Base-by-base conservation (phyloP, 2,329 filamentous ascomycete genomes). In the Magnaporthales sp. region DNA sequence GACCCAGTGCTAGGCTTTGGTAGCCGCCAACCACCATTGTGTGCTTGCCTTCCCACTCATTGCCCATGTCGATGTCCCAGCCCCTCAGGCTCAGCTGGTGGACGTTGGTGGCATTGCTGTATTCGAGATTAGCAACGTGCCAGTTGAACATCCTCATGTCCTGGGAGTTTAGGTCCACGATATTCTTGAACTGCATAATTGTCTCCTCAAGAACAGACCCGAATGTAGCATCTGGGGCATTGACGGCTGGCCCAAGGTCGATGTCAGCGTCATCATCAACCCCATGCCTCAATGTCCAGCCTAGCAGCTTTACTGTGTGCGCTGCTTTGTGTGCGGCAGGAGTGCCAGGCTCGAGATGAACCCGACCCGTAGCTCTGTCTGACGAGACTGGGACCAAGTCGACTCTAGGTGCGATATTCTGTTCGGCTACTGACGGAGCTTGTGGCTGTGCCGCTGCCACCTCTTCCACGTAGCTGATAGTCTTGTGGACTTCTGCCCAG, bases 111-210 rank as follows among this genome's bases (percentile, higher is more conserved):
- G 95, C 95, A 76, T 98, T 99, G 69, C 94, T 96, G 75, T 99
- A 99, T 77, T 99, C 95, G 15, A 99, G 84, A 74, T 99, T 99
- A 70, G 96, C 96, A 76, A 97, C 91, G 77, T 99, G 96, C 95
- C 95, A 99, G 74, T 97, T 99, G 73, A 98, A 84, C 19, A 99
- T 82, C 62, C 95, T 87, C 77, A 96, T 89, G 73, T 99, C 95
- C 74, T 92, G 91, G 1, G 93, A 86, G 15, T 88, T 91, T 65
- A 99, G 80, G 67, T 96, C 89, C 30, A 98, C 84, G 63, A 99
- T 85, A 32, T 85, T 83, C 73, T 91, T 89, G 75, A 97, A 99
- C 75, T 98, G 93, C 22, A 84, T 84, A 68, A 99, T 89, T n/a
- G 93, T 92, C 70, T 93, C 89, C 73, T 99, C 92, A 80, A 98